Evolutionary conservation across 371 early-diverging fungal genomes (phyloP).

Genomic region (Mucor racemosus): DNA sequence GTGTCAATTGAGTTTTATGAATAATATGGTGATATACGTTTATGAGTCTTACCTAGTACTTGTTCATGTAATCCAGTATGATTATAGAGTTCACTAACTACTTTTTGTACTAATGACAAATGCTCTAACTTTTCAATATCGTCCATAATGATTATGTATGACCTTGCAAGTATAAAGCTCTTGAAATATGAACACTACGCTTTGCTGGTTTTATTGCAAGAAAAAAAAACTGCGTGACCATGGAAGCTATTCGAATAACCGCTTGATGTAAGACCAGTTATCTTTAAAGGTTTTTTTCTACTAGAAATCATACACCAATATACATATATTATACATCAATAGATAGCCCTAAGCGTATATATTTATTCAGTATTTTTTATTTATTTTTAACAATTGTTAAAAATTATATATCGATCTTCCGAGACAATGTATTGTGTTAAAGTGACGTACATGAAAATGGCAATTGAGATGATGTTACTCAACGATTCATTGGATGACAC

Average conservation of each 20-base stretch:
- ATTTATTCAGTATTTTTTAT: not conserved
- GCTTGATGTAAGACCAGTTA: not conserved
- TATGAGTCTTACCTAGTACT: conserved; percentile 56
- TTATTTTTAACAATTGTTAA: not conserved
- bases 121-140: conserved; percentile 87
- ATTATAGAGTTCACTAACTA: conserved; percentile 89
- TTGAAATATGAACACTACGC: not conserved
- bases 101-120: conserved; percentile 89
- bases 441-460: not conserved
- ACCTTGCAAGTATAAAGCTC: not conserved
- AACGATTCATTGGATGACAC: not conserved
- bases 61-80: conserved; percentile 94
- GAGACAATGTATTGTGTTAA: not conserved
- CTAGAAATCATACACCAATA: too few species aligned
- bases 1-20: too few species aligned
- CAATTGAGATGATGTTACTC: not conserved
- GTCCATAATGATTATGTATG: conserved; percentile 37
- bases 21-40: not conserved
- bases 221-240: conserved; percentile 2
- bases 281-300: not conserved
- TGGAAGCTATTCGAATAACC: not conserved
- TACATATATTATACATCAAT: not conserved
- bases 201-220: not conserved
- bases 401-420: not conserved
- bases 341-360: not conserved